phyloP scores from a whole-genome alignment of 31 red algal species.

The Porphyra umbilicalis region DNA sequence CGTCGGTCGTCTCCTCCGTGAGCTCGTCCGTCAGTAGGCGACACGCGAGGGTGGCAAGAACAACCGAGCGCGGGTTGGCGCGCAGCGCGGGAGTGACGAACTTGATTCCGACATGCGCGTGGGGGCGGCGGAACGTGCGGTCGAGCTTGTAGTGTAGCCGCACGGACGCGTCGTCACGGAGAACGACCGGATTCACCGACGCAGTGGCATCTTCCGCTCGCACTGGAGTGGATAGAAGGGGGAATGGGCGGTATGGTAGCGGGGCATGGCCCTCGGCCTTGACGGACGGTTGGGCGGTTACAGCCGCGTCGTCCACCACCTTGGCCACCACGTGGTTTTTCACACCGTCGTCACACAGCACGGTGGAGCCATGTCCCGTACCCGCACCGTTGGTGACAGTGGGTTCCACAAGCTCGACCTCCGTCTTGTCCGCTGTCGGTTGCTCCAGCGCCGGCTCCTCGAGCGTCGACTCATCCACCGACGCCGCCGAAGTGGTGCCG shows the following conservation, averaged over 20 bases:
- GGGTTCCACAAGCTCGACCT: too few relatives aligned
- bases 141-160: conserved; percentile 74
- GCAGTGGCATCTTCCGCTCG: background rate
- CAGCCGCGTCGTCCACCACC: too few relatives aligned
- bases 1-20: conserved; percentile 65
- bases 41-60: conserved; percentile 45
- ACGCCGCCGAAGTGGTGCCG: too few relatives aligned
- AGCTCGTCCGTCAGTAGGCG: conserved; percentile 65
- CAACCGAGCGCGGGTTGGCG: conserved; percentile 25
- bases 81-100: conserved; percentile 38
- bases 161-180: conserved; percentile 29
- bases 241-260: background rate
- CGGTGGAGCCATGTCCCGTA: too few relatives aligned
- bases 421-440: too few relatives aligned
- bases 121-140: conserved; percentile 61
- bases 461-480: too few relatives aligned
- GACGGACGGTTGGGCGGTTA: too few relatives aligned
- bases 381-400: too few relatives aligned
- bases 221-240: background rate
- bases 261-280: too few relatives aligned
- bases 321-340: too few relatives aligned
- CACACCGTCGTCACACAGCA: too few relatives aligned
- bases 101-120: conserved; percentile 26
- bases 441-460: too few relatives aligned
- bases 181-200: background rate